phyloP scores from a whole-genome alignment of 164 flowering plant species.

The Houttuynia cordata region DNA sequence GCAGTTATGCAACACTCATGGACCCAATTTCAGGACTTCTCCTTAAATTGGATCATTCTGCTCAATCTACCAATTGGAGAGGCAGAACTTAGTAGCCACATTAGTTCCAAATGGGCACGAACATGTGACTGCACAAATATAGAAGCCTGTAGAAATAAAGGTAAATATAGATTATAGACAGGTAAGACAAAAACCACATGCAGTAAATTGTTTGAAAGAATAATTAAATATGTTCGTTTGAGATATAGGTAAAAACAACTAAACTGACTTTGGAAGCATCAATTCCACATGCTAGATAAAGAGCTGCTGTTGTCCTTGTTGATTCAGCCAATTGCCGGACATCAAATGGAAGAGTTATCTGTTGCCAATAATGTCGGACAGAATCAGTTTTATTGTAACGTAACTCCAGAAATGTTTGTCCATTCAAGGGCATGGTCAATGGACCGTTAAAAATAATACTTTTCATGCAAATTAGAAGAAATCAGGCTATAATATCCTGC shows the following conservation, averaged over 20 bases:
- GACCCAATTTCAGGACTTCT: slow-evolving; percentile 93
- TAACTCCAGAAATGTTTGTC: neutral
- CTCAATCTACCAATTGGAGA: slow-evolving; percentile 93
- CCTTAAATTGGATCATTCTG: slow-evolving; percentile 95
- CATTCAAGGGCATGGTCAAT: neutral
- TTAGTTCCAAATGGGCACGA: slow-evolving; percentile 83
- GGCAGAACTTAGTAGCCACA: slow-evolving; percentile 86
- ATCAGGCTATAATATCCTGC: neutral
- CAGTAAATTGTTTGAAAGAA: neutral
- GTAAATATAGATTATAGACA: neutral
- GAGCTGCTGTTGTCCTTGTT: slow-evolving; percentile 84
- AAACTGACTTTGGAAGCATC: slow-evolving; percentile 66
- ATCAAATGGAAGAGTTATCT: slow-evolving; percentile 90
- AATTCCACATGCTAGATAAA: slow-evolving; percentile 92
- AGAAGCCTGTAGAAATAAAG: slow-evolving; percentile 50
- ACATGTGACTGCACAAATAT: slow-evolving; percentile 98
- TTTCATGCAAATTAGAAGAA: neutral
- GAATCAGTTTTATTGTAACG: neutral
- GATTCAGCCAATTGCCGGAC: slow-evolving; percentile 51
- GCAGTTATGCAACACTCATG: slow-evolving; percentile 9
- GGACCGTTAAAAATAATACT: neutral
- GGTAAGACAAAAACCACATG: slow-evolving; percentile 1
- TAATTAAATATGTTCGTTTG: neutral
- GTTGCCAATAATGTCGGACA: slow-evolving; percentile 3
- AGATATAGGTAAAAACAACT: neutral